Base-by-base conservation (phyloP, 108 stramenopile genomes). In the Nitzschia palea region DNA sequence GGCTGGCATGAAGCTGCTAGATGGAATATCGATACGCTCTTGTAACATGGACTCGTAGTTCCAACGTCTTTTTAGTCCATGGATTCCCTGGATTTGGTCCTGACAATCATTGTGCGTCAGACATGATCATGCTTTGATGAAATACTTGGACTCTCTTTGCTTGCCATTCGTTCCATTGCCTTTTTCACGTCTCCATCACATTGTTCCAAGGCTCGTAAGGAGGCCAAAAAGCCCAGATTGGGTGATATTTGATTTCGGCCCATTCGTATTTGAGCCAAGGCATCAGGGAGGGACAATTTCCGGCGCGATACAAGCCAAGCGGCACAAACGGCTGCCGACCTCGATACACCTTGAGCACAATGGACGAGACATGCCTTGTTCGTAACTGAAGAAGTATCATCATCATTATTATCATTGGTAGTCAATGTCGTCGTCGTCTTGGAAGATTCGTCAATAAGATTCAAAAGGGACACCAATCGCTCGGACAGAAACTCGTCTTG, bases 221-320 rank as follows among this genome's bases (percentile, higher is more conserved):
- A 45, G 8, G 74, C 69, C n/a, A 71, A 14, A 48, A 81, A 81
- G 33, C 80, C 80, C 32, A 81, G 31, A 55, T 81, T 81, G 1
- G 80, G 80, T 0, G 29, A 35, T 18, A 60, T 70, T 15, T 71
- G 43, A 14, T 63, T 74, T 44, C 70, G 65, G 4, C 59, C 74
- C 2, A 28, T 17, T 32, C 80, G 70, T 8, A 81, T 71, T 22
- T 17, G 3, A 17, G 65, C 66, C 66, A 76, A 53, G 12, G 80
- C 70, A 32, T 71, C 48, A 26, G 68, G 28, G 5, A 81, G 33
- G 9, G 74, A 58, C 44, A 42, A 22, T 28, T 28, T 18, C 20
- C 43, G 18, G 37, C 74, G 34, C 8, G 74, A 68, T 0, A 81
- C 23, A 9, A 81, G 54, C 74, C 74, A 81, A 26, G 80, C 80